Conservation (phyloP, 2,329 filamentous ascomycete species). For the Biscogniauxia marginata region DNA sequence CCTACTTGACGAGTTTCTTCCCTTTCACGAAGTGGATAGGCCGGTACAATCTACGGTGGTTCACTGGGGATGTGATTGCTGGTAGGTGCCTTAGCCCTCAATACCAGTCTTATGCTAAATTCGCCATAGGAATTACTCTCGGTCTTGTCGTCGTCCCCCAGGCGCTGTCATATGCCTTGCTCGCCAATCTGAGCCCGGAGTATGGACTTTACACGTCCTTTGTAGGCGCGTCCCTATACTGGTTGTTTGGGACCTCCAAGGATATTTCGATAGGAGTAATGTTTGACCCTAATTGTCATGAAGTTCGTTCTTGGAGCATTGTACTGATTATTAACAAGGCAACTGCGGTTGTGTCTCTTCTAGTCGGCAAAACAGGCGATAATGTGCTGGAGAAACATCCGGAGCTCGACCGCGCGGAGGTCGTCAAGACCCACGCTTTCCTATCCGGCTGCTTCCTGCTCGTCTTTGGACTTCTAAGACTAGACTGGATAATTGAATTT, state of each 20-base stretch:
- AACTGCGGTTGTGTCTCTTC: constrained; percentile 50
- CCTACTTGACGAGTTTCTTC: constrained; percentile 56
- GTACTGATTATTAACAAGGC: constrained; percentile 14
- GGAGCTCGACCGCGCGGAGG: constrained; percentile 36
- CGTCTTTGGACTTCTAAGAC: constrained; percentile 44
- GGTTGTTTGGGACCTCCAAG: constrained; percentile 82
- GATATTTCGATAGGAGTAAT: constrained; percentile 73
- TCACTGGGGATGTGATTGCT: constrained; percentile 70
- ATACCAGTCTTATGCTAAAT: constrained; percentile 10
- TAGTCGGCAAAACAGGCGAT: constrained; percentile 47
- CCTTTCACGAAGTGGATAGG: constrained; percentile 68
- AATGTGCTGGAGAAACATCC: constrained; percentile 37
- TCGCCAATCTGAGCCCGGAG: constrained; percentile 66
- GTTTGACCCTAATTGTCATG: constrained; percentile 16
- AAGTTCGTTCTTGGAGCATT: neutral
- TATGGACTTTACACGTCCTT: constrained; percentile 82
- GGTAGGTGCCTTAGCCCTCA: constrained; percentile 41
- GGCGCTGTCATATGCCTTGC: constrained; percentile 74
- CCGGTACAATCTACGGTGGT: constrained; percentile 71
- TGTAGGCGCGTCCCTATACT: constrained; percentile 76
- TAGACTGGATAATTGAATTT: constrained; percentile 52
- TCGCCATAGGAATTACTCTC: constrained; percentile 53
- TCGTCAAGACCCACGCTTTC: constrained; percentile 45
- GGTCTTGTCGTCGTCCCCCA: constrained; percentile 77
- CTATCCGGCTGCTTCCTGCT: constrained; percentile 45